Conservation (phyloP, 768 basidiomycete species). For the Harrya chromipes region DNA sequence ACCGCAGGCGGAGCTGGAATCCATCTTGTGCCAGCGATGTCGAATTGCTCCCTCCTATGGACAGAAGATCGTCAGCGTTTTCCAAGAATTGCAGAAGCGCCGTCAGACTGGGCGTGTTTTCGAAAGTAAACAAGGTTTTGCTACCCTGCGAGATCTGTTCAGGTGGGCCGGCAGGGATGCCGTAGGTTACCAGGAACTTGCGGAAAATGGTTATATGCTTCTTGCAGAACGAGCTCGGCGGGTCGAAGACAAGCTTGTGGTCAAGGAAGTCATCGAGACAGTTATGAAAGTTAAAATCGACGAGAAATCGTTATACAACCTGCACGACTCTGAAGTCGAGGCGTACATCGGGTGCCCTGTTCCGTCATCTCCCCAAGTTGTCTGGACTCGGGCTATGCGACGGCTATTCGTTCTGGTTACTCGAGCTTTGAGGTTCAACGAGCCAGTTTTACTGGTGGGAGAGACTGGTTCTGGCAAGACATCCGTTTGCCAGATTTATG, state of each 20-base stretch:
- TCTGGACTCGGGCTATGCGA: slow-evolving; percentile 95
- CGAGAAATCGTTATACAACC: slow-evolving; percentile 63
- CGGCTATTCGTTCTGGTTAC: slow-evolving; percentile 81
- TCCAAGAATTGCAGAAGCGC: slow-evolving; percentile 88
- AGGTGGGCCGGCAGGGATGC: slow-evolving; percentile 95
- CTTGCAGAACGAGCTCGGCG: slow-evolving; percentile 87
- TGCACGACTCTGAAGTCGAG: slow-evolving; percentile 43
- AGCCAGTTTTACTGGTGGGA: slow-evolving; percentile 93
- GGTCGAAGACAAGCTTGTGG: slow-evolving; percentile 80
- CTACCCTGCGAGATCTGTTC: slow-evolving; percentile 94
- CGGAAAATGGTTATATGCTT: slow-evolving; percentile 96
- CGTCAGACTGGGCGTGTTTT: slow-evolving; percentile 90
- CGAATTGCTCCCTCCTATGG: slow-evolving; percentile 93
- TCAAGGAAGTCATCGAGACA: slow-evolving; percentile 90
- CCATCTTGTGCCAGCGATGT: slow-evolving; percentile 90
- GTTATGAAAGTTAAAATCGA: slow-evolving; percentile 87
- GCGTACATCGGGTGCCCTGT: slow-evolving; percentile 56
- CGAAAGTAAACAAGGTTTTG: slow-evolving; percentile 96
- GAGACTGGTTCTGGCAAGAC: slow-evolving; percentile 99
- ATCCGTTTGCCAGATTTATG: slow-evolving; percentile 89
- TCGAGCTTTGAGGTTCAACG: slow-evolving; percentile 84
- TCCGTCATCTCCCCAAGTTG: slow-evolving; percentile 46
- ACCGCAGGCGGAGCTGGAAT: slow-evolving; percentile 89
- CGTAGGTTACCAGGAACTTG: slow-evolving; percentile 86
- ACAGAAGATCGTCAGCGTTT: slow-evolving; percentile 85